Conservation (phyloP, 169 alveolate species). For the Plasmodium relictum region DNA sequence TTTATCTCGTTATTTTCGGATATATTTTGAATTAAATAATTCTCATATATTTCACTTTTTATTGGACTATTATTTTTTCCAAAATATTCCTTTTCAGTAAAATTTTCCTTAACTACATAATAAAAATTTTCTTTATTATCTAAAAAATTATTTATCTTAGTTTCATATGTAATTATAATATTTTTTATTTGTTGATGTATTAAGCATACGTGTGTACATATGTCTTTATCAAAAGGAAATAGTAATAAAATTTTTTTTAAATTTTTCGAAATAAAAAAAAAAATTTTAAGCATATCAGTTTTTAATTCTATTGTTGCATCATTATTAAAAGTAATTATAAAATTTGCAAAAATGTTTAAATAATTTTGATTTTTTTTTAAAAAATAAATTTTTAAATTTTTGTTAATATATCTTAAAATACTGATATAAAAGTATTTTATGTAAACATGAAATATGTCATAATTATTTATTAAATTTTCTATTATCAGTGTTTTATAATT, state of each 20-base stretch:
- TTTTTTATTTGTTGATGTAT: conserved; percentile 57
- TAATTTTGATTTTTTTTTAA: conserved; percentile 75
- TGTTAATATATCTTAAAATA: conserved; percentile 56
- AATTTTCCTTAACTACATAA: too few relatives aligned
- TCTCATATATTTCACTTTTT: too few relatives aligned
- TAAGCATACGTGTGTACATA: conserved; percentile 78
- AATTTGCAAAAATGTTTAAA: conserved; percentile 76
- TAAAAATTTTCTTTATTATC: conserved; percentile 1
- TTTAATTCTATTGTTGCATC: conserved; percentile 62
- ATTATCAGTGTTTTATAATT: conserved; percentile 64
- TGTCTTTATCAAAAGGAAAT: conserved; percentile 77
- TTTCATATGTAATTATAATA: conserved; percentile 57
- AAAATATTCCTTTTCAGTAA: too few relatives aligned
- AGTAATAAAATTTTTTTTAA: conserved; percentile 68
- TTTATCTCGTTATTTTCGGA: too few relatives aligned
- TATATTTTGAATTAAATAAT: too few relatives aligned
- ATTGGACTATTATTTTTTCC: too few relatives aligned
- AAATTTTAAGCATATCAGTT: conserved; percentile 29
- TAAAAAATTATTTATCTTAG: conserved; percentile 8
- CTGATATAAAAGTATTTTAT: conserved; percentile 26
- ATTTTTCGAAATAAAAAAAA: conserved; percentile 62
- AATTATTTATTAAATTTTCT: conserved; percentile 73
- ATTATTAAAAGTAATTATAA: conserved; percentile 43
- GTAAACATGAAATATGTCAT: conserved; percentile 29
- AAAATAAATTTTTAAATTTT: conserved; percentile 59